Conservation (phyloP, 495 filamentous ascomycete species). For the Xeromyces bisporus region DNA sequence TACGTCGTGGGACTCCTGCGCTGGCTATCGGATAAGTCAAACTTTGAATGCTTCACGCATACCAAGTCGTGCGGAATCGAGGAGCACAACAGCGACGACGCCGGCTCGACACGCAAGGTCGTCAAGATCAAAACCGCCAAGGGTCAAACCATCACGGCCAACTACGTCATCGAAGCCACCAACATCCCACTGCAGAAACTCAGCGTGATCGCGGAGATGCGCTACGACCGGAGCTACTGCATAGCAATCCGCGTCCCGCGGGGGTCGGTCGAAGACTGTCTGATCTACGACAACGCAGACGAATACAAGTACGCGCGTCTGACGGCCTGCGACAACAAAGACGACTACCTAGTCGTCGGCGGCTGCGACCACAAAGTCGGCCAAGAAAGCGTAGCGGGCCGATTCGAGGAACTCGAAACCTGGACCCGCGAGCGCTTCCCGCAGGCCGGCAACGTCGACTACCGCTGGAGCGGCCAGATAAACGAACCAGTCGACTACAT, state of each 20-base stretch:
- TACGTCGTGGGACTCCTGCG: slow-evolving; percentile 34
- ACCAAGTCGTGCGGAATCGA: slow-evolving; percentile 31
- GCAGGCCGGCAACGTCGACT: slow-evolving; percentile 29
- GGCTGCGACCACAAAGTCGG: slow-evolving; percentile 46
- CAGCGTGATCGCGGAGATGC: slow-evolving; percentile 30
- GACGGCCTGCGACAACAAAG: slow-evolving; percentile 29
- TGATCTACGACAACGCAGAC: slow-evolving; percentile 38
- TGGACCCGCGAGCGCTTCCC: slow-evolving; percentile 39
- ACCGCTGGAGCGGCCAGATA: slow-evolving; percentile 41
- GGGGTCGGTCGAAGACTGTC: slow-evolving; percentile 30
- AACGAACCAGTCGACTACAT: slow-evolving; percentile 38
- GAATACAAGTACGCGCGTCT: slow-evolving; percentile 37
- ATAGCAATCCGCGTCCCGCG: slow-evolving; percentile 39
- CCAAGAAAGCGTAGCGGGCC: slow-evolving; percentile 23
- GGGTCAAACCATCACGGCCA: slow-evolving; percentile 29
- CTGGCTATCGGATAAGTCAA: slow-evolving; percentile 31
- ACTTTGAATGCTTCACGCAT: slow-evolving; percentile 35
- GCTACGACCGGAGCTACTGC: slow-evolving; percentile 37
- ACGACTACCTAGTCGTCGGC: slow-evolving; percentile 42
- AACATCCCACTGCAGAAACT: slow-evolving; percentile 39
- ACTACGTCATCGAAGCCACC: slow-evolving; percentile 36
- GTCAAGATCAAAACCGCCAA: slow-evolving; percentile 26
- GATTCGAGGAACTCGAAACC: slow-evolving; percentile 29
- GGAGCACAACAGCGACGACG: slow-evolving; percentile 20
- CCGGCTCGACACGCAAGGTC: background rate